Evolutionary conservation across 2,329 filamentous ascomycete species (phyloP).

Genomic region (Lecanicillium sp.): DNA sequence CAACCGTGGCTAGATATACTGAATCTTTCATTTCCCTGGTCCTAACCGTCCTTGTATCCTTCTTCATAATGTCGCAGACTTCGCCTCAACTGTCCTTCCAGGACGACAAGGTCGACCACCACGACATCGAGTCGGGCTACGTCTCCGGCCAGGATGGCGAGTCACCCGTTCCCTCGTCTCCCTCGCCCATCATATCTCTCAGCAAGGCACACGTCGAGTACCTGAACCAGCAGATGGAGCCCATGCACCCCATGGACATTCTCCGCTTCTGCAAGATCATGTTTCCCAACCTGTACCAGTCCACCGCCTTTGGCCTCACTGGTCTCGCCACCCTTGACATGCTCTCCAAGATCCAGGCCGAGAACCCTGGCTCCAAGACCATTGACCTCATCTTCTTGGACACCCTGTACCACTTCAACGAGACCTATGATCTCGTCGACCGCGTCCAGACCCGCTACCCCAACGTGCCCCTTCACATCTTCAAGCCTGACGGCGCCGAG

Average conservation of each 20-base stretch:
- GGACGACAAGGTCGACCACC: slow-evolving; percentile 32
- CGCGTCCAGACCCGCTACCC: slow-evolving; percentile 70
- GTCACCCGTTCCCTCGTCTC: slow-evolving; percentile 23
- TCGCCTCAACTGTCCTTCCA: slow-evolving; percentile 32
- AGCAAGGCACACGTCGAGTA: slow-evolving; percentile 82
- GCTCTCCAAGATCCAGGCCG: slow-evolving; percentile 63
- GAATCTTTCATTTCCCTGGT: slow-evolving; percentile 11
- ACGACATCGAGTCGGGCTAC: slow-evolving; percentile 73
- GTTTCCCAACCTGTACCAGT: slow-evolving; percentile 83
- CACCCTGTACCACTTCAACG: slow-evolving; percentile 73
- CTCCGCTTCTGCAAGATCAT: slow-evolving; percentile 87
- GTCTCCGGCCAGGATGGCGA: slow-evolving; percentile 44
- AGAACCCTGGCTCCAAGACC: slow-evolving; percentile 50
- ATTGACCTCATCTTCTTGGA: slow-evolving; percentile 73
- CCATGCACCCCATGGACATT: slow-evolving; percentile 83
- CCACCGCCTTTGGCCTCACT: slow-evolving; percentile 73
- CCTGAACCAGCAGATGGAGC: slow-evolving; percentile 81
- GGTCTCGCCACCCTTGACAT: slow-evolving; percentile 80
- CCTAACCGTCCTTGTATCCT: slow-evolving; percentile 22
- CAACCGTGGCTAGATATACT: slow-evolving; percentile 8
- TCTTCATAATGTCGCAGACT: slow-evolving; percentile 26
- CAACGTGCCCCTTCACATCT: slow-evolving; percentile 74
- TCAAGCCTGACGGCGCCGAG: slow-evolving; percentile 72
- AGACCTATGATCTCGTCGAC: slow-evolving; percentile 68
- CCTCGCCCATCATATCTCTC: slow-evolving; percentile 71